These are phyloP conservation scores for Monilinia polystroma DNA, from an alignment of 2,329 filamentous ascomycete genomes.

Conservation along the genomic window DNA sequence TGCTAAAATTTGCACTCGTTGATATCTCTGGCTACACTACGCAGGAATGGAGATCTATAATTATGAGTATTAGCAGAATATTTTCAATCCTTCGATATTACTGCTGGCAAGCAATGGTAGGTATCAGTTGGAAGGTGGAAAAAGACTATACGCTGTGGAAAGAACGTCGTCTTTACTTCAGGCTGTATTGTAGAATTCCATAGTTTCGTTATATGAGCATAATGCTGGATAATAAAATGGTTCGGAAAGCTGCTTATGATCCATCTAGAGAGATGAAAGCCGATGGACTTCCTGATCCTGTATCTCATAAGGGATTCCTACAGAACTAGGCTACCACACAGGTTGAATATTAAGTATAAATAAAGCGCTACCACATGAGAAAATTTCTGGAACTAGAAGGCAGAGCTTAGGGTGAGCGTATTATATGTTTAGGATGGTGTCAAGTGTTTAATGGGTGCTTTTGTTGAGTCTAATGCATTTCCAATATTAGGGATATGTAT, in stretches of 20 bases:
- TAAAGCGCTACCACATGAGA: background rate
- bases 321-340: background rate
- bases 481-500: background rate
- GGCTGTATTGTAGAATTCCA: no score
- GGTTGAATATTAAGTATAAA: background rate
- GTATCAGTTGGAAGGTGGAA: no score
- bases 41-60: background rate
- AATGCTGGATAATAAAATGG: no score
- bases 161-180: background rate
- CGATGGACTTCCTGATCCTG: background rate
- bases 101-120: no score
- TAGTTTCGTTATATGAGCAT: background rate
- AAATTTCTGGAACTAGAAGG: background rate
- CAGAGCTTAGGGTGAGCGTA: background rate
- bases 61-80: background rate
- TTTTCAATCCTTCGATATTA: background rate
- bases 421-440: no score
- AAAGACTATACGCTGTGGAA: background rate
- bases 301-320: background rate
- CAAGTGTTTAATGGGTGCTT: no score
- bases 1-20: background rate
- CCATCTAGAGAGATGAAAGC: background rate
- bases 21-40: no score
- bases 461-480: background rate
- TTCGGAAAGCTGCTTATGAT: background rate